Evolutionary conservation across 768 basidiomycete species (phyloP), one percentile per base, ranked within the genome.

Genomic region (Lentinula boryana): DNA sequence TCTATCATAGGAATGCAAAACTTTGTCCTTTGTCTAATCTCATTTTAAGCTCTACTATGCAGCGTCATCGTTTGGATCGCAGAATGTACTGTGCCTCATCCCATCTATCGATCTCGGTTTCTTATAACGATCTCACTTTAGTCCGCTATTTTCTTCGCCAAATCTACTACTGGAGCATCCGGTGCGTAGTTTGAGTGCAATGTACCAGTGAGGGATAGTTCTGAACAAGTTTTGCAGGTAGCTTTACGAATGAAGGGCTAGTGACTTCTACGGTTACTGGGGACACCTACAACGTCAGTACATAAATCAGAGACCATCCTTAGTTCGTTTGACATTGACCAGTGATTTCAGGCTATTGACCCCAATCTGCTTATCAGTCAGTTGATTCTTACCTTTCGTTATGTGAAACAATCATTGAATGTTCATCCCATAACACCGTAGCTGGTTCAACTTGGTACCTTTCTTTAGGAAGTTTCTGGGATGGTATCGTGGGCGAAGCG

Each of bases 131-230:
- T n/a, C 33, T 31, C 18, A 23, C 18, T 13, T 18, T 57, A 82
- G 76, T 80, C 77, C n/a, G 84, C 77, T 2, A 82, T 85, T 23
- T 84, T 83, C 70, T 73, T 82, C 3, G 82, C 83, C 2, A 82
- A 76, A 61, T 82, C 80, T 3, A 71, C 75, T 10, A 80, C 79
- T 16, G 82, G 81, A 12, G 62, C 74, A n/a, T 77, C 78, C 50
- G 76, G 76, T 72, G 58, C 48, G 60, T 60, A 27, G 15, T 16
- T 31, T 8, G 13, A 5, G n/a, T 40, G 12, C 18, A 8, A 1
- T 32, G 6, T 10, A 32, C 1, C 40, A n/a, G 33, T 27, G 18
- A 38, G 49, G 1, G 62, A 62, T 15, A 68, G 62, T 36, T 15
- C 15, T 16, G 15, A 62, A 53, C 27, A 23, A 1, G n/a, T 27